A percentile compares a stretch with the other conserved stretches of the same genome.
These are phyloP conservation scores for Boletus insuetus DNA, from an alignment of 768 basidiomycete species.

Conservation along the genomic window DNA sequence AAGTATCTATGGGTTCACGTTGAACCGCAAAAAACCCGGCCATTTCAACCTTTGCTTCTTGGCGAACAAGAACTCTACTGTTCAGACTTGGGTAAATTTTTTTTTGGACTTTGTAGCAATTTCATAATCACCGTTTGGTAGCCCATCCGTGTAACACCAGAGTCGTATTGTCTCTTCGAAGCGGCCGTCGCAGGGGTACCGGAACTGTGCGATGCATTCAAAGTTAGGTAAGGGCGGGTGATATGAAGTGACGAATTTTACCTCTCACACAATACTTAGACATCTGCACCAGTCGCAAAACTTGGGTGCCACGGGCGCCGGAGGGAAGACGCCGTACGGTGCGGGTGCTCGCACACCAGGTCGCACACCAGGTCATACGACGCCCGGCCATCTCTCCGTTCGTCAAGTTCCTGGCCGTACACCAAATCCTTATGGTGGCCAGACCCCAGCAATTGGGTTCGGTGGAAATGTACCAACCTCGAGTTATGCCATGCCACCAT, in stretches of 20 bases:
- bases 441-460: constrained; percentile 34
- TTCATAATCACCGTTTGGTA: constrained; percentile 28
- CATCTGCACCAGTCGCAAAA: constrained; percentile 79
- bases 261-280: constrained; percentile 34
- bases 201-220: constrained; percentile 96
- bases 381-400: constrained; percentile 77
- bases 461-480: constrained; percentile 27
- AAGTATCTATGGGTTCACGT: constrained; percentile 93
- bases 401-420: constrained; percentile 67
- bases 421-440: constrained; percentile 71
- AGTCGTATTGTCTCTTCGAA: constrained; percentile 88
- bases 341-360: constrained; percentile 76
- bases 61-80: constrained; percentile 84
- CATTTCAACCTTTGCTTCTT: constrained; percentile 94
- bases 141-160: constrained; percentile 85
- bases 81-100: constrained; percentile 80
- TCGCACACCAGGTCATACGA: constrained; percentile 67
- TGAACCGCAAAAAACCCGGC: constrained; percentile 87
- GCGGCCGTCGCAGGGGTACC: constrained; percentile 88
- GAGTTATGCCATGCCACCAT: constrained; percentile 30
- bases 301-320: constrained; percentile 47
- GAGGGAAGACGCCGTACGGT: constrained; percentile 79
- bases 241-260: neutral
- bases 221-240: constrained; percentile 60
- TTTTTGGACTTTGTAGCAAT: neutral